These are phyloP conservation scores for Colletotrichum tamarilloi DNA, from an alignment of 2,329 filamentous ascomycete genomes.

Conservation along the genomic window DNA sequence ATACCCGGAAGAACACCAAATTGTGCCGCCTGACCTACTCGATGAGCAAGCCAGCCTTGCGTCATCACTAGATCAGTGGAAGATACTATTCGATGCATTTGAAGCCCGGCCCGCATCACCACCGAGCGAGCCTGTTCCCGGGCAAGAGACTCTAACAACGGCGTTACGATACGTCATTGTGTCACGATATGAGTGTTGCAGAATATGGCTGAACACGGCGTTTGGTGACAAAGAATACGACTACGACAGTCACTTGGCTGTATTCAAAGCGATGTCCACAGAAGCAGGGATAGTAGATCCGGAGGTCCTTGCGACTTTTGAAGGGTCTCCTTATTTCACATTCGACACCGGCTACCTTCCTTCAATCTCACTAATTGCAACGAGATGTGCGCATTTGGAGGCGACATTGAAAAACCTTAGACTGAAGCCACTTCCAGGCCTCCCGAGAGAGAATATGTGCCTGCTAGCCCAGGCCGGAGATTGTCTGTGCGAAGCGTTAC, in stretches of 20 bases:
- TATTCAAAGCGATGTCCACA: background rate
- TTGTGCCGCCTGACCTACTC: background rate
- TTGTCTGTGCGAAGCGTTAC: background rate
- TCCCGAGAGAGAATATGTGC: conserved; percentile 8
- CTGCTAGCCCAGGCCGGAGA: background rate
- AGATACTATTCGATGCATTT: background rate
- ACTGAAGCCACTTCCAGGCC: conserved; percentile 1
- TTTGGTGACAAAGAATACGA: background rate
- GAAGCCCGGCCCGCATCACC: background rate
- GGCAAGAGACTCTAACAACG: background rate
- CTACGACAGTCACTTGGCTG: background rate
- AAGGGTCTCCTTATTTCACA: background rate
- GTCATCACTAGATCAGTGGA: background rate
- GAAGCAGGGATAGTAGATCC: background rate
- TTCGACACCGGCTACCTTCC: conserved; percentile 15
- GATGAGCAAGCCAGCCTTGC: background rate
- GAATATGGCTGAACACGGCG: conserved; percentile 11
- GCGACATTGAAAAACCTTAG: background rate
- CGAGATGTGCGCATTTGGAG: conserved; percentile 11
- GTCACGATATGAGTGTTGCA: conserved; percentile 1
- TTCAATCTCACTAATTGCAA: background rate
- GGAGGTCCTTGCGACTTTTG: background rate
- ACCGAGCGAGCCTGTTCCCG: background rate
- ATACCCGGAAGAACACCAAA: background rate
- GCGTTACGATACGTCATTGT: background rate